A percentile compares a stretch with the other conserved stretches of the same genome.
phyloP scores from a whole-genome alignment of 1,284 basidiomycete species.

The Ceratobasidium sp. region DNA sequence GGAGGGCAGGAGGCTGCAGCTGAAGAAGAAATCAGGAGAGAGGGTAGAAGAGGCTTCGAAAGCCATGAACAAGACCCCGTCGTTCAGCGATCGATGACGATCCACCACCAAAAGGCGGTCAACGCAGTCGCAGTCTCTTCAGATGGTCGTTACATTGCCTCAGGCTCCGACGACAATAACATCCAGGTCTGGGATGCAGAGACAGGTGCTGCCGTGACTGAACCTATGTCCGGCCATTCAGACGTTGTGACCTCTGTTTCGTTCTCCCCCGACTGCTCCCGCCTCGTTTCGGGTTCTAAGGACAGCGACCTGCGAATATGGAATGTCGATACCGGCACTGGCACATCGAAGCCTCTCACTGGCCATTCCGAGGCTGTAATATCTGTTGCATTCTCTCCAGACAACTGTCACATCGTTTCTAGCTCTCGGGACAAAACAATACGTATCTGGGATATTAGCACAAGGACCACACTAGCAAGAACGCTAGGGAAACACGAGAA shows the following conservation, averaged over 20 bases:
- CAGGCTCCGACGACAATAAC: not conserved
- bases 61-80: no score
- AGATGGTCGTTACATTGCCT: not conserved
- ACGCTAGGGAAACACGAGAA: no score
- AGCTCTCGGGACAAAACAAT: slow-evolving; percentile 13
- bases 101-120: not conserved
- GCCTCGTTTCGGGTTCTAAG: not conserved
- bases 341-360: not conserved
- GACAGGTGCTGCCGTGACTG: not conserved
- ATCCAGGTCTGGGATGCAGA: not conserved
- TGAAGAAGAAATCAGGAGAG: no score
- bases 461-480: no score
- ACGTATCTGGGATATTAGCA: slow-evolving; percentile 38
- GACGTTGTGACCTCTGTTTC: not conserved
- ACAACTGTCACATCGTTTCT: slow-evolving; percentile 14
- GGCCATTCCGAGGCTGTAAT: not conserved
- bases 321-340: slow-evolving; percentile 26
- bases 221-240: not conserved
- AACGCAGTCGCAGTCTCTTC: not conserved
- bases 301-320: slow-evolving; percentile 14
- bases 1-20: no score
- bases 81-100: no score
- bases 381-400: slow-evolving; percentile 36
- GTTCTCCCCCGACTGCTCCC: slow-evolving; percentile 7
- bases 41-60: no score